Evolutionary conservation across 257 asterid genomes (phyloP).

Genomic region (Nicotiana paniculata): DNA sequence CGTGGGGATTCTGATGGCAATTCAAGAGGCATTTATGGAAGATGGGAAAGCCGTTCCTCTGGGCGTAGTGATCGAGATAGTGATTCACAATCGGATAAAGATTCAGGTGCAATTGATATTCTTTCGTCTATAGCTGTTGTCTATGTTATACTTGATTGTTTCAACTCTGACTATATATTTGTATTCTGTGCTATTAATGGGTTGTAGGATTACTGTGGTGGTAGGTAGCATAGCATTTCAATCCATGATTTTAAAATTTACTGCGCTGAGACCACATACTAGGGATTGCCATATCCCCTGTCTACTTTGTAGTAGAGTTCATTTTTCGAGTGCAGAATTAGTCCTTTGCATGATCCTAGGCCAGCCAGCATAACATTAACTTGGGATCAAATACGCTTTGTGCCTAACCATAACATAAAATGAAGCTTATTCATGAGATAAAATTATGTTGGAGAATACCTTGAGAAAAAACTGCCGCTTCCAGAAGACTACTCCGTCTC

Average conservation of each 20-base stretch:
- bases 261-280: neutral
- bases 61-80: slow-evolving; percentile 63
- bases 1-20: slow-evolving; percentile 49
- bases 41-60: slow-evolving; percentile 76
- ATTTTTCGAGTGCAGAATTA: neutral
- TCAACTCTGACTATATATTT: neutral
- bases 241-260: neutral
- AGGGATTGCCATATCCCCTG: neutral
- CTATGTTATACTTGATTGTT: neutral
- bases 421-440: neutral
- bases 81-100: slow-evolving; percentile 73
- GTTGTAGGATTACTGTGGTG: too few relatives aligned
- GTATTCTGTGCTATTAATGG: neutral
- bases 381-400: neutral
- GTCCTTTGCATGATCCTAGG: neutral
- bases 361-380: neutral
- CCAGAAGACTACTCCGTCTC: neutral
- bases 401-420: neutral
- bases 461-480: neutral
- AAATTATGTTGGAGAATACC: neutral
- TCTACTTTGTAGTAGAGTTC: neutral
- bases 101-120: slow-evolving; percentile 53
- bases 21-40: slow-evolving; percentile 49
- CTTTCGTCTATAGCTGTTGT: slow-evolving; percentile 3
- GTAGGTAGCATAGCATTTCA: too few relatives aligned